Evolutionary conservation across 2,329 filamentous ascomycete species (phyloP), one percentile per base, ranked within the genome.

Genomic region (Plenodomus biglobosus): DNA sequence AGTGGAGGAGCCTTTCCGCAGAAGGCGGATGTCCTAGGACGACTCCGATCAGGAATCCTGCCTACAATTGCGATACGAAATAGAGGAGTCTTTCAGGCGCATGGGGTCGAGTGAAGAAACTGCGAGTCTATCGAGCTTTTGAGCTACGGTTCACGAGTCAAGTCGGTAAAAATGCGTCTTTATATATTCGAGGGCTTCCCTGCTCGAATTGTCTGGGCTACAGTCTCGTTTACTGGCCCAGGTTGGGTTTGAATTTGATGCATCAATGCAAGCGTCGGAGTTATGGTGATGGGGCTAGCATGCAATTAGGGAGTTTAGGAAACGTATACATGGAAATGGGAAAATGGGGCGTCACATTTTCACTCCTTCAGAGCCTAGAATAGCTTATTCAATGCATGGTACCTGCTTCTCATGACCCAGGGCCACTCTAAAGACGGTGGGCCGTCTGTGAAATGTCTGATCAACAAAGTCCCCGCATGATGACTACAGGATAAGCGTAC

Each of bases 1-100:
- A 27, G 37, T 53, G 3, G 61, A 62, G 8, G 56, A 61, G 41
- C 55, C 55, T 3, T 60, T 60, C 47, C 57, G 61, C 27, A 55
- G 57, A 17, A 57, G 59, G 43, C 53, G 61, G 42, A 44, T 60
- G 53, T 61, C 56, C 36, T 59, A 59, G 54, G 46, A 53, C 32
- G 54, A 46, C 50, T 53, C 38, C 24, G 56, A 58, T 50, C 36
- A 50, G 21, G 43, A 42, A 35, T 54, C 49, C 35, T 39, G 46
- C n/a, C 39, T 36, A 17, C 41, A 39, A 8, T 35, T 55, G 27
- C 46, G 54, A 48, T 36, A 24, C 17, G 41, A 59, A 21, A 39
- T 59, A 30, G 46, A 46, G 18, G 50, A 42, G 18, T 52, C 50
- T 16, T 40, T 59, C n/a, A 44, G 48, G 27, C 38, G 27, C 27